phyloP scores from a whole-genome alignment of 1,139 yeast genomes.

The Nadsonia starkeyi-henricii region DNA sequence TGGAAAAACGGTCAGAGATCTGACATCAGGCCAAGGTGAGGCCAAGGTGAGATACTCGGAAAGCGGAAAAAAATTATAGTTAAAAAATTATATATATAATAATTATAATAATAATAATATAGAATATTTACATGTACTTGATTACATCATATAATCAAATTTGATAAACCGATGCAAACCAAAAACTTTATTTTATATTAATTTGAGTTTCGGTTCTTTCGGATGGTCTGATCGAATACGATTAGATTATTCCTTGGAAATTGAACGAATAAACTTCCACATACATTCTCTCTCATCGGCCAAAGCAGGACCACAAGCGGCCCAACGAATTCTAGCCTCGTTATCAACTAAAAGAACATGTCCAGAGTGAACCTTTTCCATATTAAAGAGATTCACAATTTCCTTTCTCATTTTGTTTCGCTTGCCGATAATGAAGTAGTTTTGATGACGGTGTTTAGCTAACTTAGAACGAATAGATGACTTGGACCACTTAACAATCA shows the following conservation, averaged over 20 bases:
- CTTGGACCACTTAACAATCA: conserved; percentile 39
- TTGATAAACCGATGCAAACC: too few relatives aligned
- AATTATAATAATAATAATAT: too few relatives aligned
- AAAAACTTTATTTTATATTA: too few relatives aligned
- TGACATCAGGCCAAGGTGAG: too few relatives aligned
- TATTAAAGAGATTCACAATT: conserved; percentile 43
- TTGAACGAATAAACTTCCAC: conserved; percentile 45
- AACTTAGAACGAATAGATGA: conserved; percentile 33
- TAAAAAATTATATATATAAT: too few relatives aligned
- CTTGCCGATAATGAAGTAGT: conserved; percentile 50
- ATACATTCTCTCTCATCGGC: conserved; percentile 47
- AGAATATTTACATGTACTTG: too few relatives aligned
- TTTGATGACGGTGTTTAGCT: conserved; percentile 31
- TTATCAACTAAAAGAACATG: conserved; percentile 68
- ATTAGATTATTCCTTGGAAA: conserved; percentile 9
- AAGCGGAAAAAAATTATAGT: too few relatives aligned
- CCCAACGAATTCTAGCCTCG: conserved; percentile 75
- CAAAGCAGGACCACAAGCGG: conserved; percentile 69
- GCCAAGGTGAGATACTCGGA: too few relatives aligned
- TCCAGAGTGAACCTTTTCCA: conserved; percentile 73
- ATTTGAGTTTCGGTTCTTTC: too few relatives aligned
- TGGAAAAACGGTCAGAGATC: too few relatives aligned
- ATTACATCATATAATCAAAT: too few relatives aligned
- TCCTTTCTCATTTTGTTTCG: conserved; percentile 40
- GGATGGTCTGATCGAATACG: too few relatives aligned